Conservation (phyloP, 306 rosid genomes). For the Ziziphus jujuba region DNA sequence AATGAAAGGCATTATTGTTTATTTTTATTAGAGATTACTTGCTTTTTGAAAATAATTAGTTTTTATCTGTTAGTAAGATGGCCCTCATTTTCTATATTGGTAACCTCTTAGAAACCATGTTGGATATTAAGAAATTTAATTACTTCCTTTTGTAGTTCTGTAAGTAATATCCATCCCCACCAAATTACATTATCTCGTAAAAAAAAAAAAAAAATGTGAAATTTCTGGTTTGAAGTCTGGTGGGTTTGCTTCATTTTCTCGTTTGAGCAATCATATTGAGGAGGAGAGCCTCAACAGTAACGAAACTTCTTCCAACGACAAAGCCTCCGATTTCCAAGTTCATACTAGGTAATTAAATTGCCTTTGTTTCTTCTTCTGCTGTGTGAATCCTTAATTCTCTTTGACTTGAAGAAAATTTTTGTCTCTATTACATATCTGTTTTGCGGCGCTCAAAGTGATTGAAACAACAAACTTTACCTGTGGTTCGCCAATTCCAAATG, state of each 20-base stretch:
- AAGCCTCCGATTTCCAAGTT: slow-evolving; percentile 40
- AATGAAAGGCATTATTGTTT: too few relatives aligned
- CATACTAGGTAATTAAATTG: slow-evolving; percentile 48
- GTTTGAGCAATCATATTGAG: slow-evolving; percentile 30
- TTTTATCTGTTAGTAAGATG: too few relatives aligned
- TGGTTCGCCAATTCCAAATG: too few relatives aligned
- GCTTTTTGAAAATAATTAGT: too few relatives aligned
- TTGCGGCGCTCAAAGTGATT: too few relatives aligned
- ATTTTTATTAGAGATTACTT: too few relatives aligned
- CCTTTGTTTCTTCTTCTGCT: background rate
- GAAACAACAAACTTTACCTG: too few relatives aligned
- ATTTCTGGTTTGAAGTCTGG: slow-evolving; percentile 24
- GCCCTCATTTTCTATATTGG: too few relatives aligned
- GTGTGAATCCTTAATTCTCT: background rate
- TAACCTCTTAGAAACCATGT: too few relatives aligned
- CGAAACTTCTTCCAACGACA: slow-evolving; percentile 15
- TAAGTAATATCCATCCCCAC: slow-evolving; percentile 19
- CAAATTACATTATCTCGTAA: slow-evolving; percentile 8
- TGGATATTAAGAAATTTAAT: too few relatives aligned
- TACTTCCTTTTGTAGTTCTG: too few relatives aligned
- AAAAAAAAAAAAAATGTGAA: background rate
- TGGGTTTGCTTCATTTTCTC: slow-evolving; percentile 32
- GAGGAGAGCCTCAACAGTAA: slow-evolving; percentile 21
- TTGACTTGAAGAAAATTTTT: too few relatives aligned
- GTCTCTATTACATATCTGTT: background rate